phyloP scores from a whole-genome alignment of 768 basidiomycete genomes.

The Porphyrellus cyaneotinctus region DNA sequence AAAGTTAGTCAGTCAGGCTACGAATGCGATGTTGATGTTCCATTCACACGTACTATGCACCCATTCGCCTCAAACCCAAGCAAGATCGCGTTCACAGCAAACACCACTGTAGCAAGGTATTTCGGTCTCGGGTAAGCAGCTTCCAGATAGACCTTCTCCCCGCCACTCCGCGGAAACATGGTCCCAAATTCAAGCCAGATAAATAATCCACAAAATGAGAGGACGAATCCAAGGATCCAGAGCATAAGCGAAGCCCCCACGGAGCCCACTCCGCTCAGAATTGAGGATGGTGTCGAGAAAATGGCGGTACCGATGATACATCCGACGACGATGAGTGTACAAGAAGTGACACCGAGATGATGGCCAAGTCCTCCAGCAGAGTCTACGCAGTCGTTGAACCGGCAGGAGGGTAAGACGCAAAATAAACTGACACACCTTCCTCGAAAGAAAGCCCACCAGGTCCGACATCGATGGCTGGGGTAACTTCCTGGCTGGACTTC shows the following conservation, averaged over 20 bases:
- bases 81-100: not conserved
- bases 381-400: slow-evolving; percentile 28
- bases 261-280: slow-evolving; percentile 52
- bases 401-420: not conserved
- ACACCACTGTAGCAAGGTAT: not conserved
- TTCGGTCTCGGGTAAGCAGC: not conserved
- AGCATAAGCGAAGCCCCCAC: slow-evolving; percentile 58
- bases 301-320: slow-evolving; percentile 58
- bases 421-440: slow-evolving; percentile 34
- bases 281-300: slow-evolving; percentile 57
- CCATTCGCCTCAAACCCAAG: not conserved
- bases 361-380: slow-evolving; percentile 53
- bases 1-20: not conserved
- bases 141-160: slow-evolving; percentile 32
- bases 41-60: not conserved
- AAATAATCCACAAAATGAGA: slow-evolving; percentile 57
- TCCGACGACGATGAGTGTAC: slow-evolving; percentile 53
- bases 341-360: slow-evolving; percentile 51
- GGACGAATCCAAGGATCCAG: slow-evolving; percentile 56
- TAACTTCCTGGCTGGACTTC: not conserved
- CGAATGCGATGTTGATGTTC: not conserved
- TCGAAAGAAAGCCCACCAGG: slow-evolving; percentile 46
- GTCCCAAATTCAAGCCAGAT: slow-evolving; percentile 62
- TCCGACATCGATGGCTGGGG: slow-evolving; percentile 18
- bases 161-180: slow-evolving; percentile 58